Evolutionary conservation across 2,329 filamentous ascomycete genomes (phyloP), one percentile per base, ranked within the genome.

Genomic region (Ascomycota sp.): DNA sequence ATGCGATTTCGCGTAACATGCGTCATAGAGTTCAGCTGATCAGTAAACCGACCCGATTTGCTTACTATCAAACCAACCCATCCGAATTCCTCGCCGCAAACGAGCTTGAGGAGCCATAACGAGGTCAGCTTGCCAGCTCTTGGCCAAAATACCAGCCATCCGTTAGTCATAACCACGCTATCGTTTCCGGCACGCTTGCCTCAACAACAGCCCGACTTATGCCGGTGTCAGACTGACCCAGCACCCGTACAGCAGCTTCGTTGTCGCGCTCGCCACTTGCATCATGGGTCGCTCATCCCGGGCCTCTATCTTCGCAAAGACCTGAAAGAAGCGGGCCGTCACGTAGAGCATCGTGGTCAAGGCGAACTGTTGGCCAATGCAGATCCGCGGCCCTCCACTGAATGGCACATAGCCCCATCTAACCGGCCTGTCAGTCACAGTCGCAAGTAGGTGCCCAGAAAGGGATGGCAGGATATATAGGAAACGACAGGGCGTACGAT

Each of bases 321-420:
- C 40, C 37, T 55, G 50, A 28, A 55, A 33, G 21, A 55, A 27
- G 7, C 48, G 35, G 17, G 46, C 46, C 1, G 51, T 40, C 5
- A 57, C 37, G 35, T 57, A 58, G 5, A 47, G 42, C 33, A 54
- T 42, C 37, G 56, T 48, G 19, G 51, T 48, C 21, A 51, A 39
- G 11, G 52, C 52, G 29, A 58, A 55, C 37, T 60, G 48, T 38
- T 59, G 57, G 24, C 54, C 51, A n/a, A 55, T 40, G 34, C 59
- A 62, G 25, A 54, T 55, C 9, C 56, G 46, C 3, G 56, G 55
- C 0, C 57, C 58, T 6, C 52, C 55, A 23, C 54, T 55, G 34
- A 61, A 62, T 0, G 55, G 53, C 2, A 60, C 31, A 35, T 55
- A 60, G 27, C 53, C 52, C 47, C 51, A 57, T 9, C 46, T 44